Evolutionary conservation across 768 basidiomycete species (phyloP).

Genomic region (Lanmaoa pseudosensibilis): DNA sequence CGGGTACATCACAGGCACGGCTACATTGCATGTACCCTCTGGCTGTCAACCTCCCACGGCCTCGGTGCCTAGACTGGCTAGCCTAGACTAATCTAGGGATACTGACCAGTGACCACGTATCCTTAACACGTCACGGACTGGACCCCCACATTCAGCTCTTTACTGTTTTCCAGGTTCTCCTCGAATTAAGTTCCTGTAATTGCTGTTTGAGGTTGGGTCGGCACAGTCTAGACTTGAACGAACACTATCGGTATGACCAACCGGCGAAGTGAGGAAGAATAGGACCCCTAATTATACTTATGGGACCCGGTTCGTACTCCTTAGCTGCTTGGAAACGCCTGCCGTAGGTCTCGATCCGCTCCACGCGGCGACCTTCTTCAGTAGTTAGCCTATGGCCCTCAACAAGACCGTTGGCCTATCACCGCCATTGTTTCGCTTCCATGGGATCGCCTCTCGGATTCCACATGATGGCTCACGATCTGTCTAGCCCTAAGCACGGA

Average conservation of each 20-base stretch:
- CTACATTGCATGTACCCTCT: neutral
- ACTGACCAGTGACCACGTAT: neutral
- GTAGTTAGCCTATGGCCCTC: constrained; percentile 9
- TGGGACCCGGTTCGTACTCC: neutral
- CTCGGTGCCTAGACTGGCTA: constrained; percentile 10
- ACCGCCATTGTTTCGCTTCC: constrained; percentile 25
- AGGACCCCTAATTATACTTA: neutral
- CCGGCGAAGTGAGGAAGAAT: constrained; percentile 2
- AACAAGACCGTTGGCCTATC: constrained; percentile 23
- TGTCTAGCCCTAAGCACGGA: constrained; percentile 10
- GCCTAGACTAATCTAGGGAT: neutral
- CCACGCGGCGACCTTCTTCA: constrained; percentile 23
- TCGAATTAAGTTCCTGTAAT: constrained; percentile 1
- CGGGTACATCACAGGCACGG: neutral
- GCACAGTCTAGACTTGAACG: constrained; percentile 10
- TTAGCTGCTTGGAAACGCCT: neutral
- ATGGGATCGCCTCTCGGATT: constrained; percentile 18
- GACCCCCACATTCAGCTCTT: neutral
- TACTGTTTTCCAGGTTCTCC: constrained; percentile 11
- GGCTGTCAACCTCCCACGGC: constrained; percentile 4
- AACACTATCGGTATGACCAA: constrained; percentile 8
- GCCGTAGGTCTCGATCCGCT: constrained; percentile 14
- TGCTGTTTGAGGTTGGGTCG: constrained; percentile 15
- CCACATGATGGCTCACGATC: constrained; percentile 6
- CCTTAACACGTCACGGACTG: constrained; percentile 8